Conservation (phyloP, 2,329 filamentous ascomycete species). For the Tricladium varicosporioides region DNA sequence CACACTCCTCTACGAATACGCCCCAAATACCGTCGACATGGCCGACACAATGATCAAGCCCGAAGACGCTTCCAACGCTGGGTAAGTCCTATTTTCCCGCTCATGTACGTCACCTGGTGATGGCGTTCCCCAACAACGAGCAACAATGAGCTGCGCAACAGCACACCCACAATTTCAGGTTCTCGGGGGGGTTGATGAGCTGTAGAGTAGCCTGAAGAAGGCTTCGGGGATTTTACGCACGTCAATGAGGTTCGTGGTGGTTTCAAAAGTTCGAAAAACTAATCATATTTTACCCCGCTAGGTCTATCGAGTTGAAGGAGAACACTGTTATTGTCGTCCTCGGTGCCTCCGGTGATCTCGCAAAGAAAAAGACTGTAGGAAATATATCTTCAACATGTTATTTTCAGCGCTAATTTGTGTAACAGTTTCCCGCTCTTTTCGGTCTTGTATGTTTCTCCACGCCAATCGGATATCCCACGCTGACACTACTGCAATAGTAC, state of each 20-base stretch:
- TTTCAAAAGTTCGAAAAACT: slow-evolving; percentile 35
- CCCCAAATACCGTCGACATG: slow-evolving; percentile 37
- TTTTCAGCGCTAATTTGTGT: slow-evolving; percentile 19
- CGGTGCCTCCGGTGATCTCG: slow-evolving; percentile 93
- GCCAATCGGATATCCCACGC: slow-evolving; percentile 5
- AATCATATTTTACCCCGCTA: slow-evolving; percentile 42
- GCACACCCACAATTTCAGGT: slow-evolving; percentile 2
- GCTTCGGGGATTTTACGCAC: slow-evolving; percentile 12
- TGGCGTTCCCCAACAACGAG: slow-evolving; percentile 6
- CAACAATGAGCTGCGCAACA: slow-evolving; percentile 13
- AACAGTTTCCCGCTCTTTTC: slow-evolving; percentile 91
- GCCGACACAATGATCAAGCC: slow-evolving; percentile 48
- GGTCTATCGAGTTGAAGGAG: slow-evolving; percentile 93
- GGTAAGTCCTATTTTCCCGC: slow-evolving; percentile 42
- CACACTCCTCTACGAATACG: slow-evolving; percentile 5
- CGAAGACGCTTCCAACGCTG: slow-evolving; percentile 48
- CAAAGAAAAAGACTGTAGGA: slow-evolving; percentile 97
- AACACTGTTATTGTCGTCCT: slow-evolving; percentile 97
- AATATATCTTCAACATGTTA: background rate
- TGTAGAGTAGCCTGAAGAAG: slow-evolving; percentile 1
- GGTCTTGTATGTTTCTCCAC: slow-evolving; percentile 72
- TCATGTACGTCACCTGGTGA: slow-evolving; percentile 28
- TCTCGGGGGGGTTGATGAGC: slow-evolving; percentile 10
- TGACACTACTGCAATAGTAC: slow-evolving; percentile 57
- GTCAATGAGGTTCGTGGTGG: slow-evolving; percentile 20